These are phyloP conservation scores for Ceratobasidium sp. DNA, from an alignment of 1,284 basidiomycete species.

Conservation along the genomic window DNA sequence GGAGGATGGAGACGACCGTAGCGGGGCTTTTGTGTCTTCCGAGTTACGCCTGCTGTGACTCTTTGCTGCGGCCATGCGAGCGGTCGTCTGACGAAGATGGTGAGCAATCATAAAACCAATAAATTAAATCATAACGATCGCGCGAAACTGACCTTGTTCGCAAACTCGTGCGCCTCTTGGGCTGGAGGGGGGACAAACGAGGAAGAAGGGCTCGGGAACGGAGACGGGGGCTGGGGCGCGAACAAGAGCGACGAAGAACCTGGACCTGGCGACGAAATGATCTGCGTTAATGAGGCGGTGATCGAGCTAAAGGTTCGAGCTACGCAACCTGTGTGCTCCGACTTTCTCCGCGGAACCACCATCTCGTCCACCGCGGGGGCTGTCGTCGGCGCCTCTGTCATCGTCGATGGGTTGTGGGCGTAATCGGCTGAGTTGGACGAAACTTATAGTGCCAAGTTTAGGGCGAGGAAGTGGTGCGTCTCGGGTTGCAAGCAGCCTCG, in stretches of 20 bases:
- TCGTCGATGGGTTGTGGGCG: too few species aligned
- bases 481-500: too few species aligned
- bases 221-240: conserved; percentile 64
- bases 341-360: too few species aligned
- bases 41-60: conserved; percentile 33
- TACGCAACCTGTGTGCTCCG: too few species aligned
- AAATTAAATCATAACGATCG: conserved; percentile 22
- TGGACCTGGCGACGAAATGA: conserved; percentile 58
- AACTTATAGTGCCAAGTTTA: too few species aligned
- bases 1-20: conserved; percentile 1
- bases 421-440: too few species aligned
- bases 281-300: conserved; percentile 47
- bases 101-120: conserved; percentile 14
- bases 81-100: conserved; percentile 11
- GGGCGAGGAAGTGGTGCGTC: too few species aligned
- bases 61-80: conserved; percentile 42
- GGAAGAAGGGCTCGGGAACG: conserved; percentile 76
- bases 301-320: background rate
- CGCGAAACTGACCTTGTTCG: conserved; percentile 59
- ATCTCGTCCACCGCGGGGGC: too few species aligned
- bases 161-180: conserved; percentile 74
- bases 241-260: conserved; percentile 59
- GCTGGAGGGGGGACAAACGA: conserved; percentile 75
- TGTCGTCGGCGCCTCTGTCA: too few species aligned
- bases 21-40: conserved; percentile 20